Conservation (phyloP, 805 yeast species). For the Candida coleopterorum region DNA sequence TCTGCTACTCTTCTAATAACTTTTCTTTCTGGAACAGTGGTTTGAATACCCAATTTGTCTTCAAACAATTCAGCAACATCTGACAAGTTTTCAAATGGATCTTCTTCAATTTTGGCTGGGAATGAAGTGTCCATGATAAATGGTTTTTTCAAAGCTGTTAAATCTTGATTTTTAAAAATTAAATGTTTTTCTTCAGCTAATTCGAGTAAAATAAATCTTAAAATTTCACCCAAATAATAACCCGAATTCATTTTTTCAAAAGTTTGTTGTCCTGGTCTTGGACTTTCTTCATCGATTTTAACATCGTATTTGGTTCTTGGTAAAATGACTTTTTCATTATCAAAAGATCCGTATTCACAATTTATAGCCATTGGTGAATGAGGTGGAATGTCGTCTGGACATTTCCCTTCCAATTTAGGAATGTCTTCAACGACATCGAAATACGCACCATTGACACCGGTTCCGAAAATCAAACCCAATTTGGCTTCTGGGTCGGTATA, state of each 20-base stretch:
- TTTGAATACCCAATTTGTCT: slow-evolving; percentile 51
- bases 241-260: slow-evolving; percentile 98
- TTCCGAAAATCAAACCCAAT: slow-evolving; percentile 96
- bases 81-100: slow-evolving; percentile 76
- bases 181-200: slow-evolving; percentile 54
- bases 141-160: slow-evolving; percentile 53
- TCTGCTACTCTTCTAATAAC: slow-evolving; percentile 79
- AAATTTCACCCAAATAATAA: slow-evolving; percentile 88
- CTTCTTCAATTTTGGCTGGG: slow-evolving; percentile 84
- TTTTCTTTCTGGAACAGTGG: slow-evolving; percentile 75
- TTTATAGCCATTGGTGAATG: slow-evolving; percentile 88
- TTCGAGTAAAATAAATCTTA: slow-evolving; percentile 77
- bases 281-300: slow-evolving; percentile 76
- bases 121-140: slow-evolving; percentile 85
- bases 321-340: slow-evolving; percentile 75
- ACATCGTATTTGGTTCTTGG: slow-evolving; percentile 91
- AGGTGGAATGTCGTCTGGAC: slow-evolving; percentile 56
- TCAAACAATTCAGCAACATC: slow-evolving; percentile 69
- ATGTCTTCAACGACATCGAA: slow-evolving; percentile 69
- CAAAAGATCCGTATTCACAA: slow-evolving; percentile 98
- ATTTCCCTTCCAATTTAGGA: slow-evolving; percentile 74
- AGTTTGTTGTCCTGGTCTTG: slow-evolving; percentile 93
- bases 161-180: slow-evolving; percentile 68
- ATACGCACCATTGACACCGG: slow-evolving; percentile 97
- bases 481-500: slow-evolving; percentile 84